A percentile compares a stretch with the other conserved stretches of the same genome.
phyloP scores from a whole-genome alignment of 176 grass and related monocot genomes.

The Typha latifolia region DNA sequence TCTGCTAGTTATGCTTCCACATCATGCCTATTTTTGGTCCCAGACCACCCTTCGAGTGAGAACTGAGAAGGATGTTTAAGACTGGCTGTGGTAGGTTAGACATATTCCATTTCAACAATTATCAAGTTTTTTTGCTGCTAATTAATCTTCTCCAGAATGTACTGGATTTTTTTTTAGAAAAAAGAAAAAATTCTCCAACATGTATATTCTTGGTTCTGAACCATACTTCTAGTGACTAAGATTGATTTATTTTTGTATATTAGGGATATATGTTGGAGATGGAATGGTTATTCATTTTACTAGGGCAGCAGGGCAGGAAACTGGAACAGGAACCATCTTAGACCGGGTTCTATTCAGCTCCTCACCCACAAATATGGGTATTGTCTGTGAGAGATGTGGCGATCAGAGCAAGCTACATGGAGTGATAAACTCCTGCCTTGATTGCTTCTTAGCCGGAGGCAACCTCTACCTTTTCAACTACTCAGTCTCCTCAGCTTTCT shows the following conservation, averaged over 20 bases:
- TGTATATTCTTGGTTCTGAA: too few relatives aligned
- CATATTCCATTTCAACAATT: not conserved
- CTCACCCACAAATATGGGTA: slow-evolving; percentile 22
- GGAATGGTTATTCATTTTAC: slow-evolving; percentile 72
- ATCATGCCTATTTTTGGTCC: not conserved
- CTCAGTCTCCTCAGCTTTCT: slow-evolving; percentile 35
- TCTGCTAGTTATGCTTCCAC: not conserved
- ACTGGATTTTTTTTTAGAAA: not conserved
- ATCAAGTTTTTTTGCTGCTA: not conserved
- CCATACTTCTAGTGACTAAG: not conserved
- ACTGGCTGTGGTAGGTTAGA: not conserved
- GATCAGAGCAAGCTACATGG: slow-evolving; percentile 10
- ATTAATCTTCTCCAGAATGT: not conserved
- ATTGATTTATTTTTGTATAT: not conserved
- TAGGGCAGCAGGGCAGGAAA: slow-evolving; percentile 55
- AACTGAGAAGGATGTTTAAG: not conserved
- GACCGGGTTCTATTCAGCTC: slow-evolving; percentile 50
- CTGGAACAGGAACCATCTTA: slow-evolving; percentile 59
- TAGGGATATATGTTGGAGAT: slow-evolving; percentile 70
- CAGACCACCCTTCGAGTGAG: not conserved
- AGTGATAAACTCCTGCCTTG: slow-evolving; percentile 50
- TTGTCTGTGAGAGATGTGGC: slow-evolving; percentile 27
- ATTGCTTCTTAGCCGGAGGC: slow-evolving; percentile 55
- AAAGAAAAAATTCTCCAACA: too few relatives aligned
- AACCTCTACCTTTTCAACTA: slow-evolving; percentile 64